Evolutionary conservation across 805 yeast genomes (phyloP).

Genomic region (Yueomyces sinensis): DNA sequence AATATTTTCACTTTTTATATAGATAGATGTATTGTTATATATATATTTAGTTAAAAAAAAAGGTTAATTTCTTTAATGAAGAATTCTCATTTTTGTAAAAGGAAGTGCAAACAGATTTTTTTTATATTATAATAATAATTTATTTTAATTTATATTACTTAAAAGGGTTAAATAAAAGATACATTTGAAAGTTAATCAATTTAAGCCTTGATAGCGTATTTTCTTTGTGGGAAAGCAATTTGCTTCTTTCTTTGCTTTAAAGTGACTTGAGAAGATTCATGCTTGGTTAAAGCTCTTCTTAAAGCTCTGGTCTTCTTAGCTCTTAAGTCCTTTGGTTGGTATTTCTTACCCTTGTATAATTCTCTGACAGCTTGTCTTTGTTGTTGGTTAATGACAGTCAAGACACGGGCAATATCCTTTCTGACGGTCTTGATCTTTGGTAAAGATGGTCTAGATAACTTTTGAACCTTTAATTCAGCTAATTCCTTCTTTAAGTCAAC

Average conservation of each 20-base stretch:
- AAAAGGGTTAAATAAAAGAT: too few relatives aligned
- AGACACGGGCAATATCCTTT: slow-evolving; percentile 96
- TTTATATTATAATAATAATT: too few relatives aligned
- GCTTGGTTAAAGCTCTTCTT: slow-evolving; percentile 89
- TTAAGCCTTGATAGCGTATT: slow-evolving; percentile 97
- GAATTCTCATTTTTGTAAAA: too few relatives aligned
- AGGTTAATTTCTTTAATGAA: too few relatives aligned
- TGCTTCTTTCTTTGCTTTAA: slow-evolving; percentile 84
- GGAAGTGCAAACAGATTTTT: too few relatives aligned
- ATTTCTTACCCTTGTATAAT: slow-evolving; percentile 89
- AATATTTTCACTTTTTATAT: too few relatives aligned
- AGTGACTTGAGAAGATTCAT: slow-evolving; percentile 73
- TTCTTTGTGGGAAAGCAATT: slow-evolving; percentile 96
- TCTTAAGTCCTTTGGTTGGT: slow-evolving; percentile 97
- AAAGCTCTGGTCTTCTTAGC: slow-evolving; percentile 99
- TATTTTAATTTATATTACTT: too few relatives aligned
- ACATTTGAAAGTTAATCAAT: not conserved
- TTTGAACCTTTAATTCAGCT: slow-evolving; percentile 92
- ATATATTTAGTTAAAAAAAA: too few relatives aligned
- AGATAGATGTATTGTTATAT: too few relatives aligned
- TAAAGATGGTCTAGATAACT: slow-evolving; percentile 79
- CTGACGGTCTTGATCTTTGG: slow-evolving; percentile 96
- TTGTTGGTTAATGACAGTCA: slow-evolving; percentile 92
- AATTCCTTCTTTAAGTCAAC: slow-evolving; percentile 94
- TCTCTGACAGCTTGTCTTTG: slow-evolving; percentile 93